Evolutionary conservation across 108 stramenopile species (phyloP), one percentile per base, ranked within the genome.

Genomic region (Nitzschia sp.): DNA sequence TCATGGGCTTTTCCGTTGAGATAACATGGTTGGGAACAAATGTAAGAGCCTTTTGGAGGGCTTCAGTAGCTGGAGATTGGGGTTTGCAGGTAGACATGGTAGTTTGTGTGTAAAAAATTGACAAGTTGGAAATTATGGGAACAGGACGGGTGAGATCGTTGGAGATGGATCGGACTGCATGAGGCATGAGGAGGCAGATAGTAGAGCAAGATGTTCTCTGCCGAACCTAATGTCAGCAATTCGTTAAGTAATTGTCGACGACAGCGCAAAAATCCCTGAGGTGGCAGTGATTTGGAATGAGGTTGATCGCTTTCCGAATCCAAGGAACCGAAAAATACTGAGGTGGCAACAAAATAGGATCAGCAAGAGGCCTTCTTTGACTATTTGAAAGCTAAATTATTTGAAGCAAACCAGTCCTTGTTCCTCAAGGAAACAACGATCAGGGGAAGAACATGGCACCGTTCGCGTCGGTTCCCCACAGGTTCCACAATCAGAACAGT

Each of bases 51-150:
- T 61, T 61, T 9, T 41, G n/a, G 13, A 61, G 60, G 23, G 60
- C 60, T 23, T 61, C 60, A 2, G 60, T 61, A 1, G 60, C 60
- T 41, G 38, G 38, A 22, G 41, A 25, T 41, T 25, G 60, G 15
- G 60, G 17, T 58, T 50, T 50, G 48, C 19, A 50, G n/a, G 27
- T 29, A 29, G 55, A 13, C 23, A 29, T 56, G 13, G n/a, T 56
- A 5, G 23, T 52, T 5, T 17, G 6, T 16, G 6, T 52, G 22
- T 52, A 52, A 6, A 11, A 41, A 11, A 11, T 41, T 41, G 38
- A 41, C 6, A 11, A 11, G 11, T 41, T 13, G 38, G 13, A 41
- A 41, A 41, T 13, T 41, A 41, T 41, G 38, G 38, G 38, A 6
- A 41, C 6, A 13, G n/a, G n/a, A n/a, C n/a, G n/a, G n/a, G n/a